Evolutionary conservation across 139 green algal genomes (phyloP), one percentile per base, ranked within the genome.

Genomic region (Klebsormidium nitens): DNA sequence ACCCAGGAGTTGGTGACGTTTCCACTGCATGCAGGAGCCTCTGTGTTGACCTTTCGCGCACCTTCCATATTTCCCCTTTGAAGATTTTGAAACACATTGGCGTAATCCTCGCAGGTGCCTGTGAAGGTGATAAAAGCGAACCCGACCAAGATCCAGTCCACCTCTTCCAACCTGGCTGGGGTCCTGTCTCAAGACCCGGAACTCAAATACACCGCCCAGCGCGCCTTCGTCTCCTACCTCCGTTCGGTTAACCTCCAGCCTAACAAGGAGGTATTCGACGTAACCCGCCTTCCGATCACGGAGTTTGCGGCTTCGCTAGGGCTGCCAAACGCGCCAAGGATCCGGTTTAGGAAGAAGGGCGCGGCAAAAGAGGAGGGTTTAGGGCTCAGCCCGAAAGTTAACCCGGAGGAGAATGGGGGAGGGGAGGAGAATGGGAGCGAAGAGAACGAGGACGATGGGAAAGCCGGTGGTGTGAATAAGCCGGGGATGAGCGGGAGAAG

Each of bases 141-240:
- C 80, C 87, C 90, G 1, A 67, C 58, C 49, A 93, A 92, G 70
- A 70, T 87, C 32, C 85, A 90, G 72, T 59, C 80, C 0, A 83
- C 96, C 14, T 80, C 69, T 2, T 84, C 85, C 0, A 84, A 89
- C 3, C 48, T 78, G 4, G 71, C 50, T 19, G 64, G 40, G 2
- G 46, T 78, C 11, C 57, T 78, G 37, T 74, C 71, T 23, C 63
- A 72, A 73, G 86, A 88, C 36, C 37, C 71, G 17, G 90, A 96
- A 69, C 82, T 97, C 40, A 86, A 96, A 85, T 84, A 93, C 50
- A 77, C 89, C 44, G 93, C 88, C 1, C 91, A 98, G 86, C 75
- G 85, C 1, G 84, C 87, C 1, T 67, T 97, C 1, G 75, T 90
- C 4, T 86, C 88, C 1, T 98, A 98, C 82, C 62, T 96, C 35